Conservation (phyloP, 2,329 filamentous ascomycete species). For the Cercospora sesami region DNA sequence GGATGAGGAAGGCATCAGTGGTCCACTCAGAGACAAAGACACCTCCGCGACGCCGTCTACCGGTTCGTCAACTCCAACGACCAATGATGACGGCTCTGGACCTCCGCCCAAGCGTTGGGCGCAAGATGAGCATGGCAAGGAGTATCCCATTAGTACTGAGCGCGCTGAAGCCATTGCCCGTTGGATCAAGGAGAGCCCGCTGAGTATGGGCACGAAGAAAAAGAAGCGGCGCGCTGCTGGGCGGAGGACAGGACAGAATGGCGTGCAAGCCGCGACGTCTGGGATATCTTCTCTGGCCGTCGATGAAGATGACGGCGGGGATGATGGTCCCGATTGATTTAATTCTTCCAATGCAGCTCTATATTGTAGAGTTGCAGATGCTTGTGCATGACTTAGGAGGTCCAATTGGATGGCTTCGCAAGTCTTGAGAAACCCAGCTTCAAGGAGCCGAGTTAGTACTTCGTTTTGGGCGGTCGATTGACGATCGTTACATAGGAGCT, state of each 20-base stretch:
- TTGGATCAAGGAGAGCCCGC: constrained; percentile 63
- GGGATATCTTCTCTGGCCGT: constrained; percentile 20
- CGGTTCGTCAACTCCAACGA: constrained; percentile 15
- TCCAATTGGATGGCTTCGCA: neutral
- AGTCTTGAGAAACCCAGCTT: neutral
- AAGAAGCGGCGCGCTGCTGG: constrained; percentile 40
- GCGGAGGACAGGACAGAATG: constrained; percentile 33
- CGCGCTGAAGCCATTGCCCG: constrained; percentile 66
- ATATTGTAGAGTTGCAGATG: neutral
- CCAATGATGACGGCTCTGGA: constrained; percentile 9
- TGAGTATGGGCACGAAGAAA: constrained; percentile 40
- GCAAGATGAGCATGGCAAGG: constrained; percentile 64
- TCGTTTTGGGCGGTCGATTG: neutral
- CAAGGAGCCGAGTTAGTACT: neutral
- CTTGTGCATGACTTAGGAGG: neutral
- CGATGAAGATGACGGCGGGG: constrained; percentile 24
- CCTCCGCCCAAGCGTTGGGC: constrained; percentile 59
- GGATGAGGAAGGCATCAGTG: constrained; percentile 52
- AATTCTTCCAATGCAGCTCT: neutral
- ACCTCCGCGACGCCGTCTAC: constrained; percentile 7
- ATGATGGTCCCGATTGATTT: constrained; percentile 30
- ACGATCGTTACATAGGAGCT: neutral
- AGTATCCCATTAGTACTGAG: constrained; percentile 69
- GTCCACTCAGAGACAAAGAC: constrained; percentile 37
- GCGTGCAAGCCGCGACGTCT: constrained; percentile 21